phyloP scores from a whole-genome alignment of 106 monocot species.

The Cymbidium sinense region DNA sequence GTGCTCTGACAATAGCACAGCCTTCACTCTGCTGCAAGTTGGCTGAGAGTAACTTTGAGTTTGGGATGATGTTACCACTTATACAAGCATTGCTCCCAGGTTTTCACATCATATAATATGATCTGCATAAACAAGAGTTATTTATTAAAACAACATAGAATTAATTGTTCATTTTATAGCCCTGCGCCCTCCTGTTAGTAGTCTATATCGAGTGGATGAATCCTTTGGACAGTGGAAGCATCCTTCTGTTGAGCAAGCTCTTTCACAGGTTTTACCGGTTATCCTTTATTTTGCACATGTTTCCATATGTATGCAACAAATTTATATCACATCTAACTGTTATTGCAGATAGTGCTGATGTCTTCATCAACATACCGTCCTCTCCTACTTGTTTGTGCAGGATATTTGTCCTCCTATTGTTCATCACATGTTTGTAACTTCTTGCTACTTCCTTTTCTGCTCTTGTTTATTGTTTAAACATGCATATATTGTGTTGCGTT shows the following conservation, averaged over 20 bases:
- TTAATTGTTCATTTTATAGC: constrained; percentile 31
- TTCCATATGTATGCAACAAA: neutral
- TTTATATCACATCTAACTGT: constrained; percentile 7
- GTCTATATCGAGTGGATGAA: constrained; percentile 66
- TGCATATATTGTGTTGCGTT: neutral
- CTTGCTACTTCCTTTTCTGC: neutral
- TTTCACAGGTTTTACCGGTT: constrained; percentile 57
- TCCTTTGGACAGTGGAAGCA: constrained; percentile 72
- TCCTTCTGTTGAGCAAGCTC: constrained; percentile 54
- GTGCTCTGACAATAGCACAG: constrained; percentile 28
- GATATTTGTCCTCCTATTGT: constrained; percentile 74
- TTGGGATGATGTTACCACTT: constrained; percentile 76
- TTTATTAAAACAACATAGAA: constrained; percentile 6
- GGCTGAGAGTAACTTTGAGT: constrained; percentile 56
- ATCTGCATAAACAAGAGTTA: constrained; percentile 2
- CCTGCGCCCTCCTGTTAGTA: constrained; percentile 63
- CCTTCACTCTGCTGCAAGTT: constrained; percentile 62
- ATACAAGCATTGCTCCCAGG: constrained; percentile 93
- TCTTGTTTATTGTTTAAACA: neutral
- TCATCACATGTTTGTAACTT: constrained; percentile 65
- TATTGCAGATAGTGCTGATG: constrained; percentile 68
- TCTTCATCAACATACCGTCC: constrained; percentile 46
- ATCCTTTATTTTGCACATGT: constrained; percentile 4
- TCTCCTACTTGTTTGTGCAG: constrained; percentile 78
- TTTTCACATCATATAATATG: constrained; percentile 16